phyloP scores from a whole-genome alignment of 208 protist genomes.

The Acanthamoeba rhysodes region DNA sequence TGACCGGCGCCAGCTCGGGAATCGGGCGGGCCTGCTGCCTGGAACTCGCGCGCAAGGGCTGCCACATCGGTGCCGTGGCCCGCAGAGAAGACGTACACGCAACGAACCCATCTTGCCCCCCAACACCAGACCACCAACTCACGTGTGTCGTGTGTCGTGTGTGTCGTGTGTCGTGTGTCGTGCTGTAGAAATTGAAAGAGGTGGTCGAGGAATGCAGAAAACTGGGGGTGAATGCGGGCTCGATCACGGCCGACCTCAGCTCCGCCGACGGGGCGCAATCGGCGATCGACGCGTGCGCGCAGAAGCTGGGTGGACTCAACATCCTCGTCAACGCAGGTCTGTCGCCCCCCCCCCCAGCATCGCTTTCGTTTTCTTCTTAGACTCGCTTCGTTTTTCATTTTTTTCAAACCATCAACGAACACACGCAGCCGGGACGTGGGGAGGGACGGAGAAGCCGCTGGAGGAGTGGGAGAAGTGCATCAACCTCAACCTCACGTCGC shows the following conservation, averaged over 20 bases:
- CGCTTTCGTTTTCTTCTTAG: not conserved
- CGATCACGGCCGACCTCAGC: constrained; percentile 12
- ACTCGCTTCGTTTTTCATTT: not conserved
- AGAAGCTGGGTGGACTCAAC: constrained; percentile 30
- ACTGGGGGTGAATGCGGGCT: not conserved
- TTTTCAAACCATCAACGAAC: not conserved
- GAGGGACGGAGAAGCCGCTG: constrained; percentile 18
- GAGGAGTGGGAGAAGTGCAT: constrained; percentile 70
- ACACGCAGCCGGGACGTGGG: not conserved
- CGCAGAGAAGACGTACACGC: constrained; percentile 1
- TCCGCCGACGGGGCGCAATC: not conserved
- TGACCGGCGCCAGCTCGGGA: constrained; percentile 20
- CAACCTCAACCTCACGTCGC: constrained; percentile 10
- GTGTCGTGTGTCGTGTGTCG: not conserved
- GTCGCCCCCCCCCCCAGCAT: no score
- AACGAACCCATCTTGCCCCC: no score
- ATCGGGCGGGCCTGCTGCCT: constrained; percentile 4
- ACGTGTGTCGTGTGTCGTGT: not conserved
- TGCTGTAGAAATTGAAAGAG: constrained; percentile 1
- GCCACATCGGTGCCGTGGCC: constrained; percentile 50
- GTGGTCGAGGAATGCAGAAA: not conserved
- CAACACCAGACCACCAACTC: not conserved
- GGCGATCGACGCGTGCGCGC: not conserved
- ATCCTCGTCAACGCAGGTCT: constrained; percentile 34
- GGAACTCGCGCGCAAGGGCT: constrained; percentile 13